These are phyloP conservation scores for Lagenidium sp. DNA, from an alignment of 352 stramenopile species.

Conservation along the genomic window DNA sequence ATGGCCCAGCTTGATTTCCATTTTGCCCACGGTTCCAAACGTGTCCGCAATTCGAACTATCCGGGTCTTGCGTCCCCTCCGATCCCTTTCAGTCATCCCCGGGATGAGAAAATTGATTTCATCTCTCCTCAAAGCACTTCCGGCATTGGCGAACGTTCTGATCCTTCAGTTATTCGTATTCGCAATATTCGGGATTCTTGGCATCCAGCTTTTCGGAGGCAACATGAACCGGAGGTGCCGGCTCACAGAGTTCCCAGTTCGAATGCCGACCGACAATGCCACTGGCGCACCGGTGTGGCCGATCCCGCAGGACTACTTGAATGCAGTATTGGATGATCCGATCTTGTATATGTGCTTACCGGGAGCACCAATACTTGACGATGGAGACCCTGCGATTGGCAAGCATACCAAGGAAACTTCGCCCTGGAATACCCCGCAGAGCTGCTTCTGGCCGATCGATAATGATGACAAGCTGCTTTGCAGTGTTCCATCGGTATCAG, in stretches of 20 bases:
- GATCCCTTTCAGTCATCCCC: constrained; percentile 83
- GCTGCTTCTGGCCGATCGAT: constrained; percentile 93
- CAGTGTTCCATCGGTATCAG: constrained; percentile 20
- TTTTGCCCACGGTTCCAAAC: constrained; percentile 59
- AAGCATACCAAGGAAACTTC: constrained; percentile 59
- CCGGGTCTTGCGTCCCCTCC: constrained; percentile 80
- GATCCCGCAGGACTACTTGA: constrained; percentile 33
- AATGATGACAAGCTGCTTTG: constrained; percentile 69
- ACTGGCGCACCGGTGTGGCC: constrained; percentile 30
- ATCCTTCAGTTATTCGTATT: constrained; percentile 89
- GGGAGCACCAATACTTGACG: constrained; percentile 25
- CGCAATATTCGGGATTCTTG: constrained; percentile 88
- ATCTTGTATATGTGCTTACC: constrained; percentile 27
- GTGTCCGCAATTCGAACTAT: constrained; percentile 82
- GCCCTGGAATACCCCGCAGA: constrained; percentile 43
- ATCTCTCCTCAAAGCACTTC: constrained; percentile 76
- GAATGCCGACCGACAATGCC: constrained; percentile 24
- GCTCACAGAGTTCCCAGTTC: constrained; percentile 66
- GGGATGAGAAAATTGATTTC: constrained; percentile 75
- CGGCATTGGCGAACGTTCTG: constrained; percentile 83
- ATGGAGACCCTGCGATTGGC: constrained; percentile 23
- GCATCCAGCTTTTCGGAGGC: constrained; percentile 82
- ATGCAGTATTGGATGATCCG: constrained; percentile 25
- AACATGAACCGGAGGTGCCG: constrained; percentile 77
- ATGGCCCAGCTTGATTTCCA: constrained; percentile 32